A percentile compares a stretch with the other conserved stretches of the same genome.
Evolutionary conservation across 371 early-diverging fungal species (phyloP).

Genomic region (Mucor circinelloides): DNA sequence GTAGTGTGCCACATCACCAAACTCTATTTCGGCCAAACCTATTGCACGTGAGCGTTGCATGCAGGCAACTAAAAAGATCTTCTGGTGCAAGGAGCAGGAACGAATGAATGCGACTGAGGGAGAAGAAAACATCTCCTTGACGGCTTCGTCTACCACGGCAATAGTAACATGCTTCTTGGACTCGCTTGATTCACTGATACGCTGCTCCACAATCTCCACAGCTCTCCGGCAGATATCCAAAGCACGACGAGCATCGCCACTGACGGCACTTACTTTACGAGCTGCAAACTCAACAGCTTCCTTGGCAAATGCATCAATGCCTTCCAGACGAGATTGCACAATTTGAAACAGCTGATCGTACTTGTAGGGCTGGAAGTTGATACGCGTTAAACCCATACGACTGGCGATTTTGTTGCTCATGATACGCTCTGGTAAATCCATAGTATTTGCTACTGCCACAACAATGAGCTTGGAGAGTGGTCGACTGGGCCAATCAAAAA

Average conservation of each 20-base stretch:
- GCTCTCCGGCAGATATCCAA: conserved; percentile 93
- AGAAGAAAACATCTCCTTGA: conserved; percentile 85
- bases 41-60: conserved; percentile 63
- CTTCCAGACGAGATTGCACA: conserved; percentile 78
- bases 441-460: conserved; percentile 97
- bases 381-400: conserved; percentile 85
- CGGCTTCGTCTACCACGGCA: conserved; percentile 72
- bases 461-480: conserved; percentile 85
- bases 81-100: conserved; percentile 79
- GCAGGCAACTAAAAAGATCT: conserved; percentile 79
- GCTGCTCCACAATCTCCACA: conserved; percentile 79
- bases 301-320: conserved; percentile 70
- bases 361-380: conserved; percentile 91
- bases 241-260: conserved; percentile 97
- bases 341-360: conserved; percentile 84
- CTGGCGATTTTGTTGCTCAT: conserved; percentile 93
- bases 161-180: conserved; percentile 65
- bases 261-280: conserved; percentile 93
- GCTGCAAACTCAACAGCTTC: conserved; percentile 95
- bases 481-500: conserved; percentile 96
- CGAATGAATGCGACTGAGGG: conserved; percentile 75
- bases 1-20: conserved; percentile 62
- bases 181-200: conserved; percentile 10
- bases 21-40: conserved; percentile 78
- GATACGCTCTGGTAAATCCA: conserved; percentile 97